Evolutionary conservation across 2,329 filamentous ascomycete species (phyloP), one percentile per base, ranked within the genome.

Genomic region (Cladosporium austrohemisphaericum): DNA sequence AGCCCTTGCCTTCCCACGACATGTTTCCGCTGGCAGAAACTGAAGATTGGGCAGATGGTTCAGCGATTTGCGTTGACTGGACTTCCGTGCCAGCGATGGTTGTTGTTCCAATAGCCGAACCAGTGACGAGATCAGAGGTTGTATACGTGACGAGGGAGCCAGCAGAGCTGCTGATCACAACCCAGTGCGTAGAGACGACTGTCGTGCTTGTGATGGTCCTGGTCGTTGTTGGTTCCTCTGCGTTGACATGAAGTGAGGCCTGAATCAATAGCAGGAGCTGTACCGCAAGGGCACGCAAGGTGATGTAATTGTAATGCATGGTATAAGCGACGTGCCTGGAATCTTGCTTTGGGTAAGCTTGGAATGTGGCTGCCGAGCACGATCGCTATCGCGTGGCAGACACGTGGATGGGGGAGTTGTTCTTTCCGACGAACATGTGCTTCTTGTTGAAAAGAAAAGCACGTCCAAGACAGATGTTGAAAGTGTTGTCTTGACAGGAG

Each of bases 181-280:
- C 37, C 46, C 46, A 49, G 8, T 7, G 11, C 7, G 50, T 53
- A 20, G 60, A 57, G 6, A 54, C 37, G 19, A 57, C 35, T 5
- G 57, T 58, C 5, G 55, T 57, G 9, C 37, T 41, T n/a, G 60
- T 63, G 16, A 56, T 58, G 20, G 49, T 54, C 14, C 52, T 31
- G 1, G 57, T 59, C 33, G 51, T 54, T n/a, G 52, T 54, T 20
- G 50, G 41, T n/a, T 52, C 50, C 29, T 48, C 41, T 20, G 49
- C 45, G 18, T 51, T 38, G 32, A 44, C 47, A 28, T 33, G 47
- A 41, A 41, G 46, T 35, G 32, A 36, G 16, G 38, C 32, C 32
- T 47, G 41, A 6, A 55, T 22, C 19, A 55, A 22, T 23, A 56
- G 31, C n/a, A 56, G 49, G 10, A 46, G 29, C 23, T 47, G 46